phyloP scores from a whole-genome alignment of 2,329 filamentous ascomycete genomes.

The Catunica adiposa region DNA sequence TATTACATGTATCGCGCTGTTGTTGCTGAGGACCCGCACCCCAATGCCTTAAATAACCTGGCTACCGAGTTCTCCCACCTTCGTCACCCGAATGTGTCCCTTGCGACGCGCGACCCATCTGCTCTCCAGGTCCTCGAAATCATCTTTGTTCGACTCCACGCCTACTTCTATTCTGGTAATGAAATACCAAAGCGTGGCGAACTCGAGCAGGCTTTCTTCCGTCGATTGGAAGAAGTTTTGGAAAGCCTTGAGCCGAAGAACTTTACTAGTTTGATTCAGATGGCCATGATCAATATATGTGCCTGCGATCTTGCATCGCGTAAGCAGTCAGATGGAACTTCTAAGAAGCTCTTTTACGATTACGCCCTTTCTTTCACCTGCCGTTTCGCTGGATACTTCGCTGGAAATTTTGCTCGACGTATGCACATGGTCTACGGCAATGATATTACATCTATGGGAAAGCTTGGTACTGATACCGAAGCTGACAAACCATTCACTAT shows the following conservation, averaged over 20 bases:
- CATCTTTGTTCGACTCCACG: conserved; percentile 79
- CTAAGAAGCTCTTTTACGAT: conserved; percentile 10
- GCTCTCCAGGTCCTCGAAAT: conserved; percentile 49
- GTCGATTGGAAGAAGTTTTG: conserved; percentile 40
- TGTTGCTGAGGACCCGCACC: conserved; percentile 56
- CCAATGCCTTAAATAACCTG: conserved; percentile 58
- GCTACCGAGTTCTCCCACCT: conserved; percentile 53
- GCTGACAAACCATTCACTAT: background rate
- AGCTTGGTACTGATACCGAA: background rate
- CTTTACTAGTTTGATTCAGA: conserved; percentile 19
- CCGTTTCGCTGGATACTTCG: conserved; percentile 12
- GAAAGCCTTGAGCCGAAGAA: conserved; percentile 2
- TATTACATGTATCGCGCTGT: conserved; percentile 82
- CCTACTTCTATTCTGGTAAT: conserved; percentile 63
- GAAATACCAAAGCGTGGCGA: conserved; percentile 58
- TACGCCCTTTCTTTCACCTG: conserved; percentile 8
- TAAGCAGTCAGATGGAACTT: conserved; percentile 24
- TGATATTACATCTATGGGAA: background rate
- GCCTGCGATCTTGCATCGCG: conserved; percentile 57
- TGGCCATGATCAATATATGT: conserved; percentile 72
- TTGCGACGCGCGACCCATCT: conserved; percentile 18
- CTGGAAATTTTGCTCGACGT: conserved; percentile 6
- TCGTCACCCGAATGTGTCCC: conserved; percentile 22
- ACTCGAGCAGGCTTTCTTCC: conserved; percentile 70
- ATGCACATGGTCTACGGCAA: conserved; percentile 6